Percentiles rank a stretch among this genome's conserved stretches.
Evolutionary conservation across 106 monocot species (phyloP).

Genomic region (Acorus calamus): DNA sequence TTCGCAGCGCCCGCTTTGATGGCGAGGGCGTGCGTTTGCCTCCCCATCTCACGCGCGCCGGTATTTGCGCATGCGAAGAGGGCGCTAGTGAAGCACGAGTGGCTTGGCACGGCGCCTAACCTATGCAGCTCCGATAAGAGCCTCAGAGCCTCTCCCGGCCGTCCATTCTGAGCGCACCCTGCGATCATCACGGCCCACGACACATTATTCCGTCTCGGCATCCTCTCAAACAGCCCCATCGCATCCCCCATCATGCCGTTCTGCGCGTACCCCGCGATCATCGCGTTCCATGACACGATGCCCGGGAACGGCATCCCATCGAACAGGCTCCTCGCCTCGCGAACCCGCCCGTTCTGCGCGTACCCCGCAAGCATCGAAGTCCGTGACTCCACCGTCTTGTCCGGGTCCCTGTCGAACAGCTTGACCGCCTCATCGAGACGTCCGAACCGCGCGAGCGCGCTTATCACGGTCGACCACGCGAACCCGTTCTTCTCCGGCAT

Average conservation of each 20-base stretch:
- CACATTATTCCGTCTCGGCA: slow-evolving; percentile 34
- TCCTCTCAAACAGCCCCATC: slow-evolving; percentile 27
- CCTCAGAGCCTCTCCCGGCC: slow-evolving; percentile 35
- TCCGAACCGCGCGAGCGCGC: slow-evolving; percentile 37
- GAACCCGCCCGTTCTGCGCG: slow-evolving; percentile 37
- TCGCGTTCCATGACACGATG: slow-evolving; percentile 49
- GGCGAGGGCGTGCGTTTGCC: slow-evolving; percentile 48
- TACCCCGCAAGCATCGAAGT: slow-evolving; percentile 43
- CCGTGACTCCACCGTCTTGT: slow-evolving; percentile 34
- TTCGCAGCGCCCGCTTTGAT: slow-evolving; percentile 46
- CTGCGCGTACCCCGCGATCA: slow-evolving; percentile 56
- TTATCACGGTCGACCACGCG: slow-evolving; percentile 56
- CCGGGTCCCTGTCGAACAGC: slow-evolving; percentile 33
- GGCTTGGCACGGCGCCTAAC: slow-evolving; percentile 28
- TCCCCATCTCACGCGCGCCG: slow-evolving; percentile 41
- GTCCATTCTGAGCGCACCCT: slow-evolving; percentile 45
- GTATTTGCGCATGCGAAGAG: slow-evolving; percentile 46
- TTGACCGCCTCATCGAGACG: slow-evolving; percentile 30
- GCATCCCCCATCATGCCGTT: slow-evolving; percentile 50
- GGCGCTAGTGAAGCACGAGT: slow-evolving; percentile 44
- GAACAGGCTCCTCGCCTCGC: slow-evolving; percentile 36
- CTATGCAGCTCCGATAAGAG: slow-evolving; percentile 38
- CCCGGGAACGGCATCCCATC: slow-evolving; percentile 37
- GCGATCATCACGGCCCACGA: slow-evolving; percentile 56
- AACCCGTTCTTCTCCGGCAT: slow-evolving; percentile 62